Percentiles rank a stretch among this genome's conserved stretches.
Evolutionary conservation across 2,329 filamentous ascomycete species (phyloP).

Genomic region (Fonsecaea multimorphosa): DNA sequence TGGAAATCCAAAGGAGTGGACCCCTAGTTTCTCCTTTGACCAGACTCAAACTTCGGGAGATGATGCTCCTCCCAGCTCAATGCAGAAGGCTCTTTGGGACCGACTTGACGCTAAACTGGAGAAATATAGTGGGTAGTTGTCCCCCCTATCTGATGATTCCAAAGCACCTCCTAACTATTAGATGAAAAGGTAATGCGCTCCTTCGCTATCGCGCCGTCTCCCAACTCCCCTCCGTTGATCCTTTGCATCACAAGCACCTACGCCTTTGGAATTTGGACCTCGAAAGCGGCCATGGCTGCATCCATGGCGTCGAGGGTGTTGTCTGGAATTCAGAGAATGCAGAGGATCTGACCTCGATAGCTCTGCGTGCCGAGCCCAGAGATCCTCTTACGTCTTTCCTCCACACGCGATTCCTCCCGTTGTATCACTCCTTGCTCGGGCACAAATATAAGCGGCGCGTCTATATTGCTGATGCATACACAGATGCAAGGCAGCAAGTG

Average conservation of each 20-base stretch:
- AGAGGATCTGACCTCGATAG: slow-evolving; percentile 24
- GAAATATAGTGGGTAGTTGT: slow-evolving; percentile 17
- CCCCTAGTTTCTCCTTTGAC: neutral
- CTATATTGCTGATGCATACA: neutral
- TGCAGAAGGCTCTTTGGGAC: slow-evolving; percentile 3
- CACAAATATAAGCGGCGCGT: neutral
- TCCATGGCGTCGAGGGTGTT: neutral
- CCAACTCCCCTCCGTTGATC: slow-evolving; percentile 7
- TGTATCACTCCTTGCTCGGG: neutral
- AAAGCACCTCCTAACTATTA: neutral
- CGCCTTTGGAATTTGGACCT: neutral
- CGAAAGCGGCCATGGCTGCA: neutral
- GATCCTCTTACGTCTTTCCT: slow-evolving; percentile 10
- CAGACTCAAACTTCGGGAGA: neutral
- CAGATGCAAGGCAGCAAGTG: neutral
- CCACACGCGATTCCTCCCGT: slow-evolving; percentile 9
- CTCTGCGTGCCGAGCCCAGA: neutral
- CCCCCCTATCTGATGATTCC: neutral
- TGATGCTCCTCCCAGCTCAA: neutral
- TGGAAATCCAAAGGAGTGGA: neutral
- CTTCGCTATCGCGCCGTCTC: slow-evolving; percentile 15
- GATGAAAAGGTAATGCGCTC: slow-evolving; percentile 14
- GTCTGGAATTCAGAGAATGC: slow-evolving; percentile 18
- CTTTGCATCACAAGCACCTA: slow-evolving; percentile 6
- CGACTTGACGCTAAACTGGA: slow-evolving; percentile 2